Evolutionary conservation across 768 basidiomycete genomes (phyloP).

Genomic region (Mycena vitilis): DNA sequence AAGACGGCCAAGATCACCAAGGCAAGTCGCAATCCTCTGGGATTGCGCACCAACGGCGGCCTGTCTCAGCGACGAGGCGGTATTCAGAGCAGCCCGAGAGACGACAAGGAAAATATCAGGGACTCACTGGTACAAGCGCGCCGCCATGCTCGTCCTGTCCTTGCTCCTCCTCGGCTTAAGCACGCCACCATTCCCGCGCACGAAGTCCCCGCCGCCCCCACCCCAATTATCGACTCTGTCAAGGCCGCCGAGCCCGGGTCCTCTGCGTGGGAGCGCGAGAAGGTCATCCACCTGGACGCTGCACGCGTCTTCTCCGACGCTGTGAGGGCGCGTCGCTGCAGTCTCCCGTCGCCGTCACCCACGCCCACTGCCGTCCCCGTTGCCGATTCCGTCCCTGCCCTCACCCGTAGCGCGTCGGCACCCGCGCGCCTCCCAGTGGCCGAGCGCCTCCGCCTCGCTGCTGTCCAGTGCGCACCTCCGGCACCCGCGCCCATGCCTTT

Average conservation of each 20-base stretch:
- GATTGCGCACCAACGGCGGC: too few relatives aligned
- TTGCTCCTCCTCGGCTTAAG: too few relatives aligned
- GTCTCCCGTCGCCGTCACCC: not conserved
- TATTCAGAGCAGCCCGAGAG: too few relatives aligned
- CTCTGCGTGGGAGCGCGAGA: conserved; percentile 5
- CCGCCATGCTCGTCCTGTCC: too few relatives aligned
- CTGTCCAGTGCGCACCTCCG: not conserved
- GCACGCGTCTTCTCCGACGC: not conserved
- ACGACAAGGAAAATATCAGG: too few relatives aligned
- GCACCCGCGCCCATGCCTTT: not conserved
- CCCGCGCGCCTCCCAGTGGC: conserved; percentile 12
- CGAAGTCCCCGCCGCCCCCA: not conserved
- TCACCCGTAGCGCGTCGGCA: not conserved
- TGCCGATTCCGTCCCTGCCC: not conserved
- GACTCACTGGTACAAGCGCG: too few relatives aligned
- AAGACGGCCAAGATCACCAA: too few relatives aligned
- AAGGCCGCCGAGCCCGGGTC: conserved; percentile 8
- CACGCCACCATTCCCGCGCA: not conserved
- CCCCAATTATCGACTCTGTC: not conserved
- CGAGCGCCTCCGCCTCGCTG: conserved; percentile 16
- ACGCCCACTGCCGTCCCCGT: not conserved
- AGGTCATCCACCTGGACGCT: not conserved
- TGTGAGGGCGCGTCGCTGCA: not conserved
- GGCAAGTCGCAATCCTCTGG: too few relatives aligned
- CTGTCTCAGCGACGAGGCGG: too few relatives aligned